These are phyloP conservation scores for barrel medic (Medicago truncatula) DNA, from an alignment of 306 rosid species.

Conservation along the genomic window DNA sequence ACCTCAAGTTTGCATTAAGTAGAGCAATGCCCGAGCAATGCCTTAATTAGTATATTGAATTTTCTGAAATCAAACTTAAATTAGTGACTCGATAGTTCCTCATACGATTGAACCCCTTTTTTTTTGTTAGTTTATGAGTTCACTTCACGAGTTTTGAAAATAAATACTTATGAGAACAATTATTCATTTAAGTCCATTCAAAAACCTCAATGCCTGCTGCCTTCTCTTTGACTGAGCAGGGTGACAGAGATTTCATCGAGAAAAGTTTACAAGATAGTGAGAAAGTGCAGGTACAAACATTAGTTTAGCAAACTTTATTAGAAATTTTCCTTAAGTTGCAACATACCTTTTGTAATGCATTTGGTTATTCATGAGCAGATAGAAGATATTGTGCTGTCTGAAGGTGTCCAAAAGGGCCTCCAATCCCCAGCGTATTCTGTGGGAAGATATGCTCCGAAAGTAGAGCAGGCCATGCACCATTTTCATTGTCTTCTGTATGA, in stretches of 20 bases:
- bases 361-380: conserved; percentile 54
- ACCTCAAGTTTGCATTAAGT: not conserved
- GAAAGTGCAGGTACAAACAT: conserved; percentile 73
- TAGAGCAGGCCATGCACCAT: conserved; percentile 95
- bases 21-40: not conserved
- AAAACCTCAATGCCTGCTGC: not conserved
- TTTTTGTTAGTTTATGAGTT: not conserved
- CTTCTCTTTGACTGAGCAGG: conserved; percentile 49
- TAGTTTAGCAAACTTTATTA: not conserved
- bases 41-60: conserved; percentile 4
- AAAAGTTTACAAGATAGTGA: conserved; percentile 83
- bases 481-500: conserved; percentile 72
- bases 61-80: conserved; percentile 8
- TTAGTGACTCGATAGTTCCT: not conserved
- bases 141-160: not conserved
- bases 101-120: not conserved
- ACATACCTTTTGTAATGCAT: conserved; percentile 1
- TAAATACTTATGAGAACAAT: not conserved
- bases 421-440: conserved; percentile 73
- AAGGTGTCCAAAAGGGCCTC: conserved; percentile 88
- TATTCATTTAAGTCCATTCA: conserved; percentile 20
- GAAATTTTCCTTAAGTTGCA: conserved; percentile 3
- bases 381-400: conserved; percentile 78
- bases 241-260: conserved; percentile 62
- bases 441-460: conserved; percentile 81